Evolutionary conservation across 768 basidiomycete genomes (phyloP).

Genomic region (Kwoniella sp.): DNA sequence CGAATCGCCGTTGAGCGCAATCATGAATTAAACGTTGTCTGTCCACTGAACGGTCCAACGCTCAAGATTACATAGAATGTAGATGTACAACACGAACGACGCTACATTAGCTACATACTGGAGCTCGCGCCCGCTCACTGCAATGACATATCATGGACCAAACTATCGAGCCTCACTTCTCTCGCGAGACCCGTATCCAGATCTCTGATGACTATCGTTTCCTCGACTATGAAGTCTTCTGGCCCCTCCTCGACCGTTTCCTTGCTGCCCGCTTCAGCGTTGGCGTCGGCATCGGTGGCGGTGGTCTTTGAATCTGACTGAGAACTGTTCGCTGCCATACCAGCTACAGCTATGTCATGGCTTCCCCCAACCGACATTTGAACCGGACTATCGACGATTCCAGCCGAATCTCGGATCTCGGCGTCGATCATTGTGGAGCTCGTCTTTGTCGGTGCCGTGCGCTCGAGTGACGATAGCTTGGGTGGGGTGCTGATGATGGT

Average conservation of each 20-base stretch:
- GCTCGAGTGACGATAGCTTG: too few relatives aligned
- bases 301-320: neutral
- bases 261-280: neutral
- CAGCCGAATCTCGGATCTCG: neutral
- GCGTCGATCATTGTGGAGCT: too few relatives aligned
- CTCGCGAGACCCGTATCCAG: conserved; percentile 21
- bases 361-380: neutral
- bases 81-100: too few relatives aligned
- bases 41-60: too few relatives aligned
- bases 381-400: neutral
- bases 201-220: conserved; percentile 14
- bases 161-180: conserved; percentile 11
- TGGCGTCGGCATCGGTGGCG: neutral
- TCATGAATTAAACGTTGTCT: too few relatives aligned
- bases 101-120: neutral
- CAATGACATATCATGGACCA: neutral
- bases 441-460: too few relatives aligned
- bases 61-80: too few relatives aligned
- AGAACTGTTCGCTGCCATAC: neutral
- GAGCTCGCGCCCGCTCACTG: neutral
- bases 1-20: too few relatives aligned
- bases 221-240: neutral
- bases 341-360: neutral
- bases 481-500: too few relatives aligned
- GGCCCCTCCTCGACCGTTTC: neutral